phyloP scores from a whole-genome alignment of 2,329 filamentous ascomycete genomes.

The Calonectria leucothoes region DNA sequence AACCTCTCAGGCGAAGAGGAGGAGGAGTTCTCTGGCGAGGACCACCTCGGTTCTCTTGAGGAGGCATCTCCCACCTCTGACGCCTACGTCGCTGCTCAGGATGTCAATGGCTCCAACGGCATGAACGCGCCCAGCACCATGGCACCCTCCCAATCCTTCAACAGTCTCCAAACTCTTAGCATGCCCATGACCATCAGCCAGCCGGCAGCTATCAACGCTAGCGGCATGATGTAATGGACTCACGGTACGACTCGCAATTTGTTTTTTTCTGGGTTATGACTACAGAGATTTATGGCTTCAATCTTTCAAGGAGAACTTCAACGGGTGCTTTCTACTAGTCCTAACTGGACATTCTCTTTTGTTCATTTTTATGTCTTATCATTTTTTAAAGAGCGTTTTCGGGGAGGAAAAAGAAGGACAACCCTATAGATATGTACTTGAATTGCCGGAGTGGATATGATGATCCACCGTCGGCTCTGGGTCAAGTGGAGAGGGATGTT shows the following conservation, averaged over 20 bases:
- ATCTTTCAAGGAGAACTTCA: conserved; percentile 36
- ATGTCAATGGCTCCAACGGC: conserved; percentile 36
- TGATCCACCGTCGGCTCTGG: conserved; percentile 12
- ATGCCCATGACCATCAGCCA: conserved; percentile 74
- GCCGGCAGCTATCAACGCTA: conserved; percentile 58
- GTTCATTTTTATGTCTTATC: conserved; percentile 39
- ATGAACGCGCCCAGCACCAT: conserved; percentile 29
- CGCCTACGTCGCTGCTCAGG: conserved; percentile 65
- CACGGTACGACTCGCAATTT: conserved; percentile 39
- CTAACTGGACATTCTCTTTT: conserved; percentile 38
- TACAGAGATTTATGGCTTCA: conserved; percentile 42
- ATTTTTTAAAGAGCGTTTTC: conserved; percentile 39
- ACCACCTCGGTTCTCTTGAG: conserved; percentile 83
- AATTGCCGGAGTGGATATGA: conserved; percentile 22
- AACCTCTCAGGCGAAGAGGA: conserved; percentile 84
- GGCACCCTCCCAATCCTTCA: conserved; percentile 56
- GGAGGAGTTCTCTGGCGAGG: conserved; percentile 85
- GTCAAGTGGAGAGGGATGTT: conserved; percentile 30
- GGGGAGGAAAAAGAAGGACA: conserved; percentile 41
- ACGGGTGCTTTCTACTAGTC: conserved; percentile 31
- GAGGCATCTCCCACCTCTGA: conserved; percentile 82
- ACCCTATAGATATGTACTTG: conserved; percentile 40
- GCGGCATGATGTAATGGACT: conserved; percentile 56
- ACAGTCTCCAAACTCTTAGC: conserved; percentile 70
- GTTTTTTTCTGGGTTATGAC: conserved; percentile 43